Evolutionary conservation across 371 early-diverging fungal species (phyloP), one percentile per base, ranked within the genome.

Genomic region (Phascolomyces articulosus): DNA sequence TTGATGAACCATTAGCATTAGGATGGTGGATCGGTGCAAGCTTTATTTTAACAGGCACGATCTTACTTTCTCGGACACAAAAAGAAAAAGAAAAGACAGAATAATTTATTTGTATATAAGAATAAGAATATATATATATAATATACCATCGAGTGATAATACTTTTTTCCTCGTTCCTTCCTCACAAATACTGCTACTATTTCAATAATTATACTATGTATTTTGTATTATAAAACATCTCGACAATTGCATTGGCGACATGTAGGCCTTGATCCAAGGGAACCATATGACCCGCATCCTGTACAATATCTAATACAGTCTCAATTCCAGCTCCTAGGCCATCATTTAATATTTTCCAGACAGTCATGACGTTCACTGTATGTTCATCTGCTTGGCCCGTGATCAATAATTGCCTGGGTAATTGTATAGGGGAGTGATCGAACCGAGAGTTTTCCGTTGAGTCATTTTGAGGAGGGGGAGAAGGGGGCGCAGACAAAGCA

Each of bases 21-120:
- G 83, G 85, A 65, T 93, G 93, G 93, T 91, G 93, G 92, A 75
- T 81, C 44, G 93, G 93, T 6, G 91, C 91, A 0, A 85, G 87
- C 63, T 71, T 92, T 55, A 92, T 92, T 51, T 80, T 87, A 28
- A 51, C 79, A 21, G 89, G 89, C 8, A 86, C 87, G 1, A 76
- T 89, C 18, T 67, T 89, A 38, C 69, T 87, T 24, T 79, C 79
- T 23, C 69, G 73, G 38, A 62, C 74, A 18, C 75, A 78, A 69
- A 72, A 69, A 40, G 62, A 63, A 56, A 68, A 62, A 56, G 26
- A 40, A 18, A 56, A 68, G 4, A 38, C 73, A 55, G 29, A 60
- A 34, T 60, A 73, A 58, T 20, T 60, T 54, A 13, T 2, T 8
- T 11, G 7, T 20, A 59, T 11, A 20, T 24, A 2, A 63, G 21